These are phyloP conservation scores for Bjerkandera adusta DNA, from an alignment of 1,284 basidiomycete genomes.

Conservation along the genomic window DNA sequence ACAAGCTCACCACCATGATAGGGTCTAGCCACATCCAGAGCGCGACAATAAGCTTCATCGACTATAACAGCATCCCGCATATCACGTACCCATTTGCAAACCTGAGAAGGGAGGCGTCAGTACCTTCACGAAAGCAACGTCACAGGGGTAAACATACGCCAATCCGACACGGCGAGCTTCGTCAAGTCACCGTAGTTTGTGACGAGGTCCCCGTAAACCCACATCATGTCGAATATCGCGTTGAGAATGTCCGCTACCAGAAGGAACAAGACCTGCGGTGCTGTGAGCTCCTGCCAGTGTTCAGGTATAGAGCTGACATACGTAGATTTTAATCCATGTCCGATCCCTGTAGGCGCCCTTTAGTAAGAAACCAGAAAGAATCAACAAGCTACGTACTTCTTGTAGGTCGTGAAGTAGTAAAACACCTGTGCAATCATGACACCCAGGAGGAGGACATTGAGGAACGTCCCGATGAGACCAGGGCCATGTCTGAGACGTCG, in stretches of 20 bases:
- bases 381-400: constrained; percentile 13
- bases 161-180: constrained; percentile 5
- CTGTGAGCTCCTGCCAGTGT: too few species aligned
- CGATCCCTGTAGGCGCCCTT: constrained; percentile 15
- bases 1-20: constrained; percentile 15
- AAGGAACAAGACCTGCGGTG: constrained; percentile 24
- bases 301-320: constrained; percentile 10
- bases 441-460: constrained; percentile 21
- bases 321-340: constrained; percentile 19
- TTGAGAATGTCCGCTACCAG: constrained; percentile 31
- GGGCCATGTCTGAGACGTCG: constrained; percentile 17
- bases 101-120: background rate
- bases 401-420: constrained; percentile 19
- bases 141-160: too few species aligned
- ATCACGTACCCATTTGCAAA: constrained; percentile 5
- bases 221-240: constrained; percentile 28
- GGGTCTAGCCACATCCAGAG: too few species aligned
- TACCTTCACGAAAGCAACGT: too few species aligned
- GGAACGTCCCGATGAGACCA: constrained; percentile 18
- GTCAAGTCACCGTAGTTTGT: constrained; percentile 17
- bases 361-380: background rate
- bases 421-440: constrained; percentile 22
- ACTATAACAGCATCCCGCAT: too few species aligned
- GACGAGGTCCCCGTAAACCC: constrained; percentile 28
- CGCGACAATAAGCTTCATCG: too few species aligned